Percentiles rank a stretch among this genome's conserved stretches.
Evolutionary conservation across 2,329 filamentous ascomycete genomes (phyloP).

Genomic region (Phialophora tarda): DNA sequence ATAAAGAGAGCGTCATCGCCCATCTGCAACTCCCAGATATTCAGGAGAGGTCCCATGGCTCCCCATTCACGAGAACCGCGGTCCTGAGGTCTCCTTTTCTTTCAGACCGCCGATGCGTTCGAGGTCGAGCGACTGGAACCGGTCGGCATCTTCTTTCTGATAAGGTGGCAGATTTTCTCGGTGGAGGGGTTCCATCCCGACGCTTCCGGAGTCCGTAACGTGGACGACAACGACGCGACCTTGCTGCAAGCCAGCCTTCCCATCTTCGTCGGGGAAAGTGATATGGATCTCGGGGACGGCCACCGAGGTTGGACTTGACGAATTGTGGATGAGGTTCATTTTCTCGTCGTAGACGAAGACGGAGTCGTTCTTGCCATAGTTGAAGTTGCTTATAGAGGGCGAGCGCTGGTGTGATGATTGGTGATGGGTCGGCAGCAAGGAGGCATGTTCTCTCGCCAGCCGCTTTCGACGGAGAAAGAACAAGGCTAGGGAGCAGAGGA

Average conservation of each 20-base stretch:
- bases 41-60: background rate
- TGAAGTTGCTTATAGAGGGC: conserved; percentile 60
- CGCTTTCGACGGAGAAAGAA: conserved; percentile 74
- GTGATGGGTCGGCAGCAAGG: conserved; percentile 72
- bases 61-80: conserved; percentile 28
- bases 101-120: conserved; percentile 92
- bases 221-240: conserved; percentile 90
- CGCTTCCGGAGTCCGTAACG: conserved; percentile 81
- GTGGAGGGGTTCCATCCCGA: conserved; percentile 83
- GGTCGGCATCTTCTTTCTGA: conserved; percentile 75
- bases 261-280: conserved; percentile 95
- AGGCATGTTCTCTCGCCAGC: conserved; percentile 56
- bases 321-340: conserved; percentile 76
- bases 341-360: conserved; percentile 81
- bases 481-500: conserved; percentile 71
- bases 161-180: conserved; percentile 82
- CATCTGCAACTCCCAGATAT: background rate
- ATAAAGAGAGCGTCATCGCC: background rate
- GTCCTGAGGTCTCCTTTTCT: conserved; percentile 69
- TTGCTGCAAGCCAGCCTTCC: conserved; percentile 69
- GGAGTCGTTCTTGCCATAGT: conserved; percentile 66
- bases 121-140: conserved; percentile 93
- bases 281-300: conserved; percentile 97
- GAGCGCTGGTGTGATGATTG: conserved; percentile 61
- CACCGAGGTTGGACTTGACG: conserved; percentile 74